Percentiles rank a stretch among this genome's conserved stretches.
phyloP scores from a whole-genome alignment of 2,329 filamentous ascomycete genomes.

The Alternaria tenuissima region DNA sequence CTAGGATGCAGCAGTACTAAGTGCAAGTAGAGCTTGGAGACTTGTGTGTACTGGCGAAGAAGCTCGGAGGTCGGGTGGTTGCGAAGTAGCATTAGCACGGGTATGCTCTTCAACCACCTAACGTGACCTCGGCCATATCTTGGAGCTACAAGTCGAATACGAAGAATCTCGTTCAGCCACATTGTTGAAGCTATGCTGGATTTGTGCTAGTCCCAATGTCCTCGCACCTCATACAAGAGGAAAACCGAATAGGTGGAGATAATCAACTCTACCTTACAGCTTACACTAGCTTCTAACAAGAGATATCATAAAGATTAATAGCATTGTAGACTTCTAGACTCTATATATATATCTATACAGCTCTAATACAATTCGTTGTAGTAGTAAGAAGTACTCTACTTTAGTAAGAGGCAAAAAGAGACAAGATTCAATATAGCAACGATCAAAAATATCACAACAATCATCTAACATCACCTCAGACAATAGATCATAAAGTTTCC shows the following conservation, averaged over 20 bases:
- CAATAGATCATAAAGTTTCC: too few relatives aligned
- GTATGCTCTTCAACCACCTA: background rate
- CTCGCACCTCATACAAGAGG: too few relatives aligned
- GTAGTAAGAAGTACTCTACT: too few relatives aligned
- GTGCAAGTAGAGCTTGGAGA: background rate
- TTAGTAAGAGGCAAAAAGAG: background rate
- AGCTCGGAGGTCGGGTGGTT: background rate
- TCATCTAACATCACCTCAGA: too few relatives aligned
- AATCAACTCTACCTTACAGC: too few relatives aligned
- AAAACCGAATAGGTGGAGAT: too few relatives aligned
- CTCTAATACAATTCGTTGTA: too few relatives aligned
- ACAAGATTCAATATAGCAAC: too few relatives aligned
- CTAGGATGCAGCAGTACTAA: background rate
- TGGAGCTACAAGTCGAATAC: background rate
- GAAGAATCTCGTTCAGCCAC: background rate
- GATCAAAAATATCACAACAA: background rate
- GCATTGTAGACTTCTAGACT: too few relatives aligned
- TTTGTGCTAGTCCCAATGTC: background rate
- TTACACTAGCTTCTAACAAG: too few relatives aligned
- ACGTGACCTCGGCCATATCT: background rate
- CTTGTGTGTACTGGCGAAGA: background rate
- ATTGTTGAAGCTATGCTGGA: background rate
- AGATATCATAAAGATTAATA: fast-evolving
- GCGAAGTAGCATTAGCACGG: background rate
- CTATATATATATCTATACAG: too few relatives aligned